A percentile compares a stretch with the other conserved stretches of the same genome.
Evolutionary conservation across 163 green algal species (phyloP).

Genomic region (Smithsoniella earleae): DNA sequence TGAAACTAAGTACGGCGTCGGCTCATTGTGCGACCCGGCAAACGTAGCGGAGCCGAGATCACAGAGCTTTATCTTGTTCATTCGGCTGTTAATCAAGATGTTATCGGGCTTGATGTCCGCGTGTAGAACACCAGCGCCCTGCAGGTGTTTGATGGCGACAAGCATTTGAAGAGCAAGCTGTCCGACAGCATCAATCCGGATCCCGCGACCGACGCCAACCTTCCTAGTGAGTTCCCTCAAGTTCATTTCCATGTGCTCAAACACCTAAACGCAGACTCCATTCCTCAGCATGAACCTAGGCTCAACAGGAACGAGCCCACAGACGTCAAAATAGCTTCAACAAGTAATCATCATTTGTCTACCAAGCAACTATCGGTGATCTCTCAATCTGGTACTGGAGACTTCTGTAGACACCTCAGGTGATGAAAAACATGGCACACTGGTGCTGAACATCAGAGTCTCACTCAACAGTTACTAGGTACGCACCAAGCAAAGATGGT

Average conservation of each 20-base stretch:
- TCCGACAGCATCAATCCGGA: conserved; percentile 82
- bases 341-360: too few relatives aligned
- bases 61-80: conserved; percentile 54
- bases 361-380: too few relatives aligned
- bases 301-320: too few relatives aligned
- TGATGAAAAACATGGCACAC: too few relatives aligned
- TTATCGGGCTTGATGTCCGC: conserved; percentile 99
- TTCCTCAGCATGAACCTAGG: too few relatives aligned
- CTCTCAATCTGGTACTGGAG: too few relatives aligned
- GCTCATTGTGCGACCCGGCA: conserved; percentile 73
- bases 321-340: too few relatives aligned
- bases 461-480: too few relatives aligned
- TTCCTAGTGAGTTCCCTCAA: conserved; percentile 92
- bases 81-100: conserved; percentile 84
- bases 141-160: conserved; percentile 81
- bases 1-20: conserved; percentile 93
- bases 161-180: conserved; percentile 88
- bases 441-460: too few relatives aligned
- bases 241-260: conserved; percentile 94
- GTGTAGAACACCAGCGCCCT: conserved; percentile 75
- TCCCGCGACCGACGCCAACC: conserved; percentile 88
- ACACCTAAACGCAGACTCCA: conserved; percentile 61
- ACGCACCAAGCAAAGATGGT: conserved; percentile 86
- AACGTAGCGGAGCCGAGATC: conserved; percentile 94
- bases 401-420: too few relatives aligned